Percentiles rank a stretch among this genome's conserved stretches.
Evolutionary conservation across 1,139 yeast genomes (phyloP).

Genomic region (Zygosaccharomyces pseudobailii): DNA sequence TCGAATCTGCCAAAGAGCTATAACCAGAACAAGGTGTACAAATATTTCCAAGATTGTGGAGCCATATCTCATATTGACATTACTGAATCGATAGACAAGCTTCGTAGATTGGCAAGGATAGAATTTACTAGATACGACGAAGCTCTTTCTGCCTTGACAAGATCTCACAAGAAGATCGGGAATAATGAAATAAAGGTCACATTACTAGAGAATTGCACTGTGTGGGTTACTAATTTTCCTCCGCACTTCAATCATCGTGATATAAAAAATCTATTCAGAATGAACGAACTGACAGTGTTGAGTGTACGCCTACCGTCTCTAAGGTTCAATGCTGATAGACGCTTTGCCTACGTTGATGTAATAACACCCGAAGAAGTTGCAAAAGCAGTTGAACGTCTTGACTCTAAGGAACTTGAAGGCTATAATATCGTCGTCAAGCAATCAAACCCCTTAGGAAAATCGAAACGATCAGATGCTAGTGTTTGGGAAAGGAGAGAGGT

Average conservation of each 20-base stretch:
- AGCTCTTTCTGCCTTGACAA: conserved; percentile 58
- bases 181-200: conserved; percentile 44
- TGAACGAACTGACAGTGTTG: conserved; percentile 42
- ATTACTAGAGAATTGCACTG: conserved; percentile 31
- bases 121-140: conserved; percentile 53
- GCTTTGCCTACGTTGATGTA: conserved; percentile 76
- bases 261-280: conserved; percentile 42
- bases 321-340: conserved; percentile 48
- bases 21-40: conserved; percentile 33
- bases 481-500: conserved; percentile 50
- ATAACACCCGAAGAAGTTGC: conserved; percentile 43
- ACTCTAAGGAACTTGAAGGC: conserved; percentile 38
- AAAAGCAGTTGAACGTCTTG: conserved; percentile 42
- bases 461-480: conserved; percentile 41
- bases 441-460: conserved; percentile 48
- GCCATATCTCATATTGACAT: conserved; percentile 38
- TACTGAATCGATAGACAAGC: conserved; percentile 27
- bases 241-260: conserved; percentile 45
- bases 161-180: conserved; percentile 46
- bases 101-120: conserved; percentile 40
- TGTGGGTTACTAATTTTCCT: conserved; percentile 60
- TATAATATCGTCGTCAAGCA: conserved; percentile 49
- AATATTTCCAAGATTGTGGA: conserved; percentile 62
- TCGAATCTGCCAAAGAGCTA: conserved; percentile 32
- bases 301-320: conserved; percentile 67